Percentiles rank a stretch among this genome's conserved stretches.
Conservation (phyloP, 345 rosid species). For the Bruguiera sexangula region DNA sequence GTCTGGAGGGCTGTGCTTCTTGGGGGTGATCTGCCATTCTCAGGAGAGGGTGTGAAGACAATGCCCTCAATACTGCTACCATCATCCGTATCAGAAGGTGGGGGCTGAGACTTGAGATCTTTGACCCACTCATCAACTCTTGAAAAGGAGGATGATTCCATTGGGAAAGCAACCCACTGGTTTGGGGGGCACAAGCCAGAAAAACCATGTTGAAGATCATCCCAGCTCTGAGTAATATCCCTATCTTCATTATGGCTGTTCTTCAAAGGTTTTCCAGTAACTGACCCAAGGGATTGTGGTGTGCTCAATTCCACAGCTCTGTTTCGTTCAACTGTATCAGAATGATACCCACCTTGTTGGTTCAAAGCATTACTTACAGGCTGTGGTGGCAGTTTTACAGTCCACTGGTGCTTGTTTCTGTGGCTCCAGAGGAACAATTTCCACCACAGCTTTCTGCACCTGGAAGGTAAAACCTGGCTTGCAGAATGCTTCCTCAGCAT, state of each 20-base stretch:
- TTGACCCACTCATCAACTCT: slow-evolving; percentile 86
- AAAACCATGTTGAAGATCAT: slow-evolving; percentile 32
- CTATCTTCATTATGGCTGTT: slow-evolving; percentile 7
- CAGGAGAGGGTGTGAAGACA: slow-evolving; percentile 53
- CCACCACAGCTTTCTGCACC: slow-evolving; percentile 83
- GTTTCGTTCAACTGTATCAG: slow-evolving; percentile 68
- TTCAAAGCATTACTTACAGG: slow-evolving; percentile 28
- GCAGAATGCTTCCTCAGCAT: slow-evolving; percentile 92
- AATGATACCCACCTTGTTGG: slow-evolving; percentile 76
- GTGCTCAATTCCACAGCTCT: slow-evolving; percentile 29
- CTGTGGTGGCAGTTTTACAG: slow-evolving; percentile 35
- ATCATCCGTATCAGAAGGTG: slow-evolving; percentile 29
- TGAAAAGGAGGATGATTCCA: slow-evolving; percentile 53
- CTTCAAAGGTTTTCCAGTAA: slow-evolving; percentile 41
- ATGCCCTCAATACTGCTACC: slow-evolving; percentile 28
- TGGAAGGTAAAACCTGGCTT: slow-evolving; percentile 85
- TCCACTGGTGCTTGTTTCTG: slow-evolving; percentile 56
- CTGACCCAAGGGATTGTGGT: slow-evolving; percentile 44
- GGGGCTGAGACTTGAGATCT: slow-evolving; percentile 44
- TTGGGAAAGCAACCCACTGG: slow-evolving; percentile 83
- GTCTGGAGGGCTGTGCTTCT: slow-evolving; percentile 19
- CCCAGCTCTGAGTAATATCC: slow-evolving; percentile 32
- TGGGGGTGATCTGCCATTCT: slow-evolving; percentile 36
- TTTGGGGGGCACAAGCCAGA: slow-evolving; percentile 63
- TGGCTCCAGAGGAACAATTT: slow-evolving; percentile 94